Percentiles rank a stretch among this genome's conserved stretches.
Evolutionary conservation across 495 filamentous ascomycete genomes (phyloP).

Genomic region (Hypoxylon subgilvum): DNA sequence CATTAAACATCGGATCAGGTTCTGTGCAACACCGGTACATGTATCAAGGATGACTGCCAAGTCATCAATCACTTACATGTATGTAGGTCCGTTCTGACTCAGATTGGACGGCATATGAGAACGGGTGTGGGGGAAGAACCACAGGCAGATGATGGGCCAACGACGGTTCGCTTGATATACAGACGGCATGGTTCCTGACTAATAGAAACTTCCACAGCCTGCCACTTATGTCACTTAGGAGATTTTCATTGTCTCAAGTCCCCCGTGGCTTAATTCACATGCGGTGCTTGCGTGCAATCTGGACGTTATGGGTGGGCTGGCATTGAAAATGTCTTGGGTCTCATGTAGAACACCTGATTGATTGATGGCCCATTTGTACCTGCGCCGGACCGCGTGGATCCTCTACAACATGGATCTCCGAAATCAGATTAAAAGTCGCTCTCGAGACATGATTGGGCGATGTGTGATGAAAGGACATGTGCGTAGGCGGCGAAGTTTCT

Average conservation of each 20-base stretch:
- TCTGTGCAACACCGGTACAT: constrained; percentile 15
- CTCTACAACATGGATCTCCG: constrained; percentile 19
- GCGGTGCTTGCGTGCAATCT: constrained; percentile 34
- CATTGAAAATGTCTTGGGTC: constrained; percentile 25
- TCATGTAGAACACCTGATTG: constrained; percentile 29
- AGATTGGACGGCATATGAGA: constrained; percentile 3
- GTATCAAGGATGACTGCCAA: constrained; percentile 8
- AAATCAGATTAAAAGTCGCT: constrained; percentile 17
- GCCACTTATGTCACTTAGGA: neutral
- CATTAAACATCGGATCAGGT: too few relatives aligned
- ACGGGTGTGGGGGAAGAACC: constrained; percentile 8
- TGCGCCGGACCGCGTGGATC: constrained; percentile 36
- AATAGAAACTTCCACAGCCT: constrained; percentile 2
- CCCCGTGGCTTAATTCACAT: constrained; percentile 37
- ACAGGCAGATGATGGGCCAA: constrained; percentile 31
- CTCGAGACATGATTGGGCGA: constrained; percentile 23
- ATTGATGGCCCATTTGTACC: constrained; percentile 27
- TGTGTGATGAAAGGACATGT: neutral
- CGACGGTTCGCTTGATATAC: constrained; percentile 14
- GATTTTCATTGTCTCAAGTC: constrained; percentile 8
- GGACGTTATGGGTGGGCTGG: constrained; percentile 24
- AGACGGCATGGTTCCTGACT: constrained; percentile 16
- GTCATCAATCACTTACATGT: constrained; percentile 21
- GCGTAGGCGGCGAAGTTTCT: constrained; percentile 10
- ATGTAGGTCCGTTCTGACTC: too few relatives aligned